Evolutionary conservation across 208 protist genomes (phyloP), one percentile per base, ranked within the genome.

Genomic region (Leptomonas seymouri): DNA sequence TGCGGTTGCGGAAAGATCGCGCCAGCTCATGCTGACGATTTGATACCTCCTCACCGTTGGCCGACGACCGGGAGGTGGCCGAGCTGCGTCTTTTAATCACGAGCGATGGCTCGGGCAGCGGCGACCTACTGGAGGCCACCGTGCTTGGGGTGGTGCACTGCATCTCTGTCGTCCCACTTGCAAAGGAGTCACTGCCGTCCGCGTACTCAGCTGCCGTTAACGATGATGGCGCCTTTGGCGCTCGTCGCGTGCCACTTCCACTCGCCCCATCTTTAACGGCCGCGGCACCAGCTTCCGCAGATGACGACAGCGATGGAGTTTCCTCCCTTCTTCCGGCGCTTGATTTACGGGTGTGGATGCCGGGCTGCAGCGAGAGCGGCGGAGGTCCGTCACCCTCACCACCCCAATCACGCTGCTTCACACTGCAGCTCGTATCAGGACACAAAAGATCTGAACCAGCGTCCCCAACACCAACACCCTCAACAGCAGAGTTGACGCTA

Each of bases 1-100:
- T 84, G 65, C 78, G 78, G 41, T 68, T 67, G 36, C 74, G 73
- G 30, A 80, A 84, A 20, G 78, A 84, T 51, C 64, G 66, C 12
- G 64, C 77, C 30, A 74, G 65, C 18, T 74, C 65, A 18, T 82
- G 51, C 53, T 79, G 67, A 7, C 67, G 66, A 14, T 44, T 58
- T 8, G 64, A 53, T 18, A 61, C 23, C 6, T 62, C 59, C 31
- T 27, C 34, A 11, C 57, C 65, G 44, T 53, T 7, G 36, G 27
- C 36, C 6, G 56, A 25, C 63, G 53, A 20, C 28, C 27, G 60
- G 20, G 36, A 44, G 16, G 49, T 34, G 4, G 39, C 3, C 25
- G 50, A 15, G 7, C 21, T 4, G 3, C 31, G 51, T 41, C 53
- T 51, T 18, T 41, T 36, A 8, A 69, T 27, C 18, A 69, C 41